Percentiles rank a stretch among this genome's conserved stretches.
These are phyloP conservation scores for Geranium brycei DNA, from an alignment of 345 rosid genomes.

Conservation along the genomic window DNA sequence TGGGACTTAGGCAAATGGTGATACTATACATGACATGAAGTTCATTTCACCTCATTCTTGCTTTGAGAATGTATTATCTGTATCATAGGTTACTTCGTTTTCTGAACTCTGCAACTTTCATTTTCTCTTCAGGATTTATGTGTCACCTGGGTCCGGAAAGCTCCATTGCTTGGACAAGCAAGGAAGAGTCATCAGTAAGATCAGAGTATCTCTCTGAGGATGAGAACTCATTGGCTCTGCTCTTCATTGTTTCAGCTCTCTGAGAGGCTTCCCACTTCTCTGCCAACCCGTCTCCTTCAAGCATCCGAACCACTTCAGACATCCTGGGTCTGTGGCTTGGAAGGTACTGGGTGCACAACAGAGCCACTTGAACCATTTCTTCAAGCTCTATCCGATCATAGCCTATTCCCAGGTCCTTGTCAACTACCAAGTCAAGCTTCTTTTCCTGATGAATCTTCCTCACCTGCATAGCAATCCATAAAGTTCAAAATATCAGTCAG, in stretches of 20 bases:
- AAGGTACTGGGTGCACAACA: conserved; percentile 71
- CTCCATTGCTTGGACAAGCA: conserved; percentile 80
- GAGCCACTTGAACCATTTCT: conserved; percentile 79
- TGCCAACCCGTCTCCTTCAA: conserved; percentile 89
- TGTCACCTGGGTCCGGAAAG: conserved; percentile 86
- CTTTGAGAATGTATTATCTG: neutral
- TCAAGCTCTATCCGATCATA: conserved; percentile 70
- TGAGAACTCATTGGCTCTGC: conserved; percentile 56
- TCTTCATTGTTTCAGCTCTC: conserved; percentile 47
- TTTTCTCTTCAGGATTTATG: neutral
- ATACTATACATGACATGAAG: conserved; percentile 18
- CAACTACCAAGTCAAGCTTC: conserved; percentile 70
- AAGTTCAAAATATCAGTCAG: neutral
- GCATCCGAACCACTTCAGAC: conserved; percentile 93
- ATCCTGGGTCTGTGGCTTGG: conserved; percentile 77
- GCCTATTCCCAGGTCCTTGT: conserved; percentile 61
- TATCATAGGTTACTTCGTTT: neutral
- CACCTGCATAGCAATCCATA: conserved; percentile 35
- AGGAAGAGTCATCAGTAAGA: conserved; percentile 73
- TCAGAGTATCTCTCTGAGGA: conserved; percentile 73
- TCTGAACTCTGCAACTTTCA: neutral
- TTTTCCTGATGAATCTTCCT: conserved; percentile 81
- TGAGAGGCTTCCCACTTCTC: conserved; percentile 98
- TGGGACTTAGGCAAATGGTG: conserved; percentile 1
- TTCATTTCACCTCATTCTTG: conserved; percentile 1